Evolutionary conservation across 2,329 filamentous ascomycete species (phyloP), one percentile per base, ranked within the genome.

Genomic region (Corinectria fuckeliana): DNA sequence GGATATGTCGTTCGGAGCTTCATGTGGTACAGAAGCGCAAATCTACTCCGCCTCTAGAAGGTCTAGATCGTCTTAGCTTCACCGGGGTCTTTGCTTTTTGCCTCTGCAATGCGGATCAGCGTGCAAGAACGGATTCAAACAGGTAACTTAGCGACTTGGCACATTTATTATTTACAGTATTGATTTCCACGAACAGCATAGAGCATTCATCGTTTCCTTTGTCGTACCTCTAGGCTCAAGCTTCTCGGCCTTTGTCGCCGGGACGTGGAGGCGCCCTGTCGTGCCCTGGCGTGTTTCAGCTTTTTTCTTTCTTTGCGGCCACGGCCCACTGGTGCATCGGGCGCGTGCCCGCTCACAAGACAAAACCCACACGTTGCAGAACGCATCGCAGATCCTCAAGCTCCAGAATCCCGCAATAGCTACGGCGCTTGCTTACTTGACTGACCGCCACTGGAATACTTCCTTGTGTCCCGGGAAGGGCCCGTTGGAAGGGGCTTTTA

Each of bases 221-320:
- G 36, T 50, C 11, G 42, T 21, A 38, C 50, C 36, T n/a, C 44
- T n/a, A n/a, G 28, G 45, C 26, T 32, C 56, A 36, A 42, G 44
- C 49, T 44, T 58, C 45, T 28, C 39, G 30, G 32, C 38, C 56
- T 45, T 56, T 61, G 55, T 18, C 47, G 21, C 23, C 49, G 13
- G 25, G 36, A 30, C 32, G 23, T 39, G 20, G 56, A 57, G 56
- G 51, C 57, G 44, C 32, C 6, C 14, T 34, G n/a, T 34, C 32
- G 32, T 34, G 32, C 32, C 32, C 56, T 41, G 39, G 53, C 54
- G 45, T 48, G 62, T 63, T 65, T 65, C 62, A 63, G 52, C 42
- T 52, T 52, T 44, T 42, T 61, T 50, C 20, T 38, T 48, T 57
- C 52, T 52, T 18, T 32, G 14, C 16, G 28, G 55, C 39, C 21